Percentiles rank a stretch among this genome's conserved stretches.
These are phyloP conservation scores for Nothophaeocryptopus gaeumannii DNA, from an alignment of 2,329 filamentous ascomycete genomes.

Conservation along the genomic window DNA sequence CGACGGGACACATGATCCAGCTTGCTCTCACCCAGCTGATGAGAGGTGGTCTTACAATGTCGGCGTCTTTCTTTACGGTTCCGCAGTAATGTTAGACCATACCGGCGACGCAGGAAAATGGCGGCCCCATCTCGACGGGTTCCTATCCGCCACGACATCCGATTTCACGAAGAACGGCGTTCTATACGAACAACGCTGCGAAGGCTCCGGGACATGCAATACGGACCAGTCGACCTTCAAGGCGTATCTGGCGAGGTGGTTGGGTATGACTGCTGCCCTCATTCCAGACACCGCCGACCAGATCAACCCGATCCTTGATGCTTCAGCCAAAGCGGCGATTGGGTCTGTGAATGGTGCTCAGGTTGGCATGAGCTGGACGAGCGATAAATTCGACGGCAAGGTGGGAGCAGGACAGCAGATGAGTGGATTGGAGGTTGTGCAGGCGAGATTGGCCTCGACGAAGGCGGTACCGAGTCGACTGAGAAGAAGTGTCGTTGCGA, in stretches of 20 bases:
- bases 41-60: conserved; percentile 49
- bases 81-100: conserved; percentile 48
- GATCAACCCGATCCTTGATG: conserved; percentile 19
- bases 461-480: too few relatives aligned
- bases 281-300: conserved; percentile 4
- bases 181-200: conserved; percentile 48
- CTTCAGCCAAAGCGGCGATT: conserved; percentile 50
- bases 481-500: too few relatives aligned
- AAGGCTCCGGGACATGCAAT: conserved; percentile 41
- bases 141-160: conserved; percentile 28
- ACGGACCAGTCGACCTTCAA: conserved; percentile 45
- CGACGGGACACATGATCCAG: conserved; percentile 47
- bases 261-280: conserved; percentile 39
- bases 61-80: conserved; percentile 48
- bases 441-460: background rate
- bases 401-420: background rate
- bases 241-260: conserved; percentile 48
- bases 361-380: conserved; percentile 32
- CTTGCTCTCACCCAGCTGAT: conserved; percentile 44
- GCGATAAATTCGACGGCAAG: conserved; percentile 27
- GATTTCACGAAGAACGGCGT: conserved; percentile 42
- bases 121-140: conserved; percentile 23
- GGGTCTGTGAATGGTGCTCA: too few relatives aligned
- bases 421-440: conserved; percentile 1
- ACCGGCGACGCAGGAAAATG: conserved; percentile 18